Evolutionary conservation across 768 basidiomycete species (phyloP).

Genomic region (Galerina marginata): DNA sequence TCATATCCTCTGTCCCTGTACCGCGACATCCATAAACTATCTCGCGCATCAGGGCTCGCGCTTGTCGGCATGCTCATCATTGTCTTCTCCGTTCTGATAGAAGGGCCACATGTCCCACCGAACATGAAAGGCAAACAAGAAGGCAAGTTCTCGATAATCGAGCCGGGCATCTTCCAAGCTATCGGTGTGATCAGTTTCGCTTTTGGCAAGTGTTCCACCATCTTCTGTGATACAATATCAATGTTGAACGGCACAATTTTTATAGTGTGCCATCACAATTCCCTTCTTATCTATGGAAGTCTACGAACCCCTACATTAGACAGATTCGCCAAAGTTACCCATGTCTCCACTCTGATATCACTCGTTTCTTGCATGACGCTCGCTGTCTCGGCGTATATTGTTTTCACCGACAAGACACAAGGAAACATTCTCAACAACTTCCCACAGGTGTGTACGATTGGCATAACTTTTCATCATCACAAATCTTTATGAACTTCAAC

Average conservation of each 20-base stretch:
- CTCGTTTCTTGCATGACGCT: conserved; percentile 85
- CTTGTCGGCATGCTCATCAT: conserved; percentile 94
- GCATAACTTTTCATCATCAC: background rate
- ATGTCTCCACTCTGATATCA: conserved; percentile 86
- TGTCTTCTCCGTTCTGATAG: conserved; percentile 81
- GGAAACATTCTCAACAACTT: conserved; percentile 99
- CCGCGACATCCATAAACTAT: conserved; percentile 96
- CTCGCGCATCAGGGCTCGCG: conserved; percentile 90
- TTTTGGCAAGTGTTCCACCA: conserved; percentile 51
- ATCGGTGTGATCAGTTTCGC: conserved; percentile 98
- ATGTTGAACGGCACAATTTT: conserved; percentile 45
- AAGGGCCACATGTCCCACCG: conserved; percentile 76
- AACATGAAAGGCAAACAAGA: conserved; percentile 80
- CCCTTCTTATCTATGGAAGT: conserved; percentile 93
- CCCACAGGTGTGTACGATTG: conserved; percentile 51
- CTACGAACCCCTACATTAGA: conserved; percentile 93
- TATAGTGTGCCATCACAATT: conserved; percentile 95
- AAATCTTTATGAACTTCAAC: conserved; percentile 2
- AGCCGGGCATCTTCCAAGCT: conserved; percentile 88
- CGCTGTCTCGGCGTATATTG: conserved; percentile 83
- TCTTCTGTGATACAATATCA: background rate
- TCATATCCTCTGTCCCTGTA: conserved; percentile 96
- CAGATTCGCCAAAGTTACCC: conserved; percentile 90
- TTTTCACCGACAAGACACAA: conserved; percentile 89
- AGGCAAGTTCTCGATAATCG: conserved; percentile 75